Evolutionary conservation across 495 filamentous ascomycete species (phyloP).

Genomic region (Tuber borchii): DNA sequence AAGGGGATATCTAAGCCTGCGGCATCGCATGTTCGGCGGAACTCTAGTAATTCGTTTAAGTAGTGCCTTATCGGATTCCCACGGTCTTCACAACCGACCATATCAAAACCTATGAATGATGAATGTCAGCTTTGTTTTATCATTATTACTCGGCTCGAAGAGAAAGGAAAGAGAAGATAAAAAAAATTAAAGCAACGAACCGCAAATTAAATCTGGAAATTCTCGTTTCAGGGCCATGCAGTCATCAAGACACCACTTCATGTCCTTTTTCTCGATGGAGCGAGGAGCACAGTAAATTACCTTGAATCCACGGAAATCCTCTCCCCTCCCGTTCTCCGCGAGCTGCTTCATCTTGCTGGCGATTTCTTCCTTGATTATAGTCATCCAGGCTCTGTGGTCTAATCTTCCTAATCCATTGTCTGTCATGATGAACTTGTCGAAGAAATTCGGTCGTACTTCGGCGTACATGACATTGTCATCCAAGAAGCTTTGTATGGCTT

Average conservation of each 20-base stretch:
- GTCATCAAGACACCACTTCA: conserved; percentile 3
- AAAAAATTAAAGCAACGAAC: conserved; percentile 44
- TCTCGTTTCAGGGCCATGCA: not conserved
- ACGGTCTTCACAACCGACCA: conserved; percentile 73
- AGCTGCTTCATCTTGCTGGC: not conserved
- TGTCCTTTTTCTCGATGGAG: conserved; percentile 1
- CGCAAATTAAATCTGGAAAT: conserved; percentile 2
- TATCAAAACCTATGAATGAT: conserved; percentile 62
- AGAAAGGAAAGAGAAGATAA: not conserved
- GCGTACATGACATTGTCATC: conserved; percentile 1
- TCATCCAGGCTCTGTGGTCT: not conserved
- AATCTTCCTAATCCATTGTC: not conserved
- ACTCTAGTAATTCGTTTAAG: conserved; percentile 79
- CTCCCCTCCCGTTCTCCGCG: not conserved
- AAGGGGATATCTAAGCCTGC: conserved; percentile 80
- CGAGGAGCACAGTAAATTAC: conserved; percentile 1
- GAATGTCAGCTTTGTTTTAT: conserved; percentile 44
- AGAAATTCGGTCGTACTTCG: not conserved
- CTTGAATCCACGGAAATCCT: conserved; percentile 3
- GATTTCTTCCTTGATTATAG: not conserved
- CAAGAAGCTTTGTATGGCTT: conserved; percentile 1
- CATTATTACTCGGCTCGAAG: conserved; percentile 60
- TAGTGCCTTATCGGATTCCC: conserved; percentile 68
- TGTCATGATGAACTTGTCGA: conserved; percentile 1
- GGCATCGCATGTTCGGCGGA: conserved; percentile 70